These are phyloP conservation scores for Linderniella brevidens DNA, from an alignment of 257 asterid genomes.

Conservation along the genomic window DNA sequence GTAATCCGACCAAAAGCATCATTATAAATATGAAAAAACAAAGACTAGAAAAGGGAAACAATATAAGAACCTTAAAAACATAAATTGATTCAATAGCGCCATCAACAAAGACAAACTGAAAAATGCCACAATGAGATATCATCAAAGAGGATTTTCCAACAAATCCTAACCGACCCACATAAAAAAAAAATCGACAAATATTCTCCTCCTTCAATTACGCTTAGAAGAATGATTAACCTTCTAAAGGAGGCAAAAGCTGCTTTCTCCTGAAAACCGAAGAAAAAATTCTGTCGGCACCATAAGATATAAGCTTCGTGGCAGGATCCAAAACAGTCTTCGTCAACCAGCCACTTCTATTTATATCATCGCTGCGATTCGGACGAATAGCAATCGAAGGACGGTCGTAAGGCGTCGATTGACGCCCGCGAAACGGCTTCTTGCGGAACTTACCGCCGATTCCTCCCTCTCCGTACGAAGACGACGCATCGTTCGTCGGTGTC, in stretches of 20 bases:
- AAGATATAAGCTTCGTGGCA: constrained; percentile 50
- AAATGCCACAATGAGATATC: no score
- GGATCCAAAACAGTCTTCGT: constrained; percentile 70
- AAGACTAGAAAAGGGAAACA: no score
- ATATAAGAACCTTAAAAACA: no score
- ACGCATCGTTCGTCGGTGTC: constrained; percentile 4
- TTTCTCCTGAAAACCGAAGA: constrained; percentile 37
- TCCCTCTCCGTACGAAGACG: constrained; percentile 30
- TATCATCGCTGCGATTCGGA: constrained; percentile 3
- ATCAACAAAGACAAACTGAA: no score
- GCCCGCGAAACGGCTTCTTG: constrained; percentile 38
- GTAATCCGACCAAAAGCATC: no score
- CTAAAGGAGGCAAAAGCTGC: constrained; percentile 29
- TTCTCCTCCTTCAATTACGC: not conserved
- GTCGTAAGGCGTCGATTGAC: constrained; percentile 62
- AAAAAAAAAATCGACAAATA: no score
- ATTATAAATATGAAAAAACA: no score
- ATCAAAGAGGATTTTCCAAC: no score
- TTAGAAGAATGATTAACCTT: constrained; percentile 24
- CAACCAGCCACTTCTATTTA: constrained; percentile 33
- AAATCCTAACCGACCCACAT: no score
- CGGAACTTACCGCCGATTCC: constrained; percentile 85
- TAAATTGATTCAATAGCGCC: no score
- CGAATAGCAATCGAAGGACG: constrained; percentile 38
- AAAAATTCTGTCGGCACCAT: constrained; percentile 55